Percentiles rank a stretch among this genome's conserved stretches.
Evolutionary conservation across 129 eudicot genomes (phyloP).

Genomic region (Centrapalus pauciflorus): DNA sequence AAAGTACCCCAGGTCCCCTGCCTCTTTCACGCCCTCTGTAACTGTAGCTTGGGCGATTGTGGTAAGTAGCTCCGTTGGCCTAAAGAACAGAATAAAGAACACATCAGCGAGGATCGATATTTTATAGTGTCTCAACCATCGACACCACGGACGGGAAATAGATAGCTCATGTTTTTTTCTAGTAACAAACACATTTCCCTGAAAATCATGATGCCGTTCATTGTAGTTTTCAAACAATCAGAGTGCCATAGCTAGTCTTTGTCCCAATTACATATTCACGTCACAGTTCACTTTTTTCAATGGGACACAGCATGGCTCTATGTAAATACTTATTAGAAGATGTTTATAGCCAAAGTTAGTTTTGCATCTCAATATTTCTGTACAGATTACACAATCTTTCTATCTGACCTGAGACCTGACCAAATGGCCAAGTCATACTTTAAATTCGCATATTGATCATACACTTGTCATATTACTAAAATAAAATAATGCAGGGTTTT

Average conservation of each 20-base stretch:
- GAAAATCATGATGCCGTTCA: background rate
- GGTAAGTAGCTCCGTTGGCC: slow-evolving; percentile 66
- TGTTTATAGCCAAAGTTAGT: background rate
- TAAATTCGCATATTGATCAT: background rate
- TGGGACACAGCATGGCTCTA: background rate
- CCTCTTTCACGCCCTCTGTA: slow-evolving; percentile 89
- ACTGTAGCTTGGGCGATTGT: slow-evolving; percentile 40
- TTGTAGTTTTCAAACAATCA: too few relatives aligned
- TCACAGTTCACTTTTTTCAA: background rate
- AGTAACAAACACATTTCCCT: background rate
- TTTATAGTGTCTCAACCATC: background rate
- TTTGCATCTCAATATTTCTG: background rate
- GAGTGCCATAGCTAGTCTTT: too few relatives aligned
- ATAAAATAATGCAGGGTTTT: background rate
- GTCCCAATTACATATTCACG: too few relatives aligned
- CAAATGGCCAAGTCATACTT: background rate
- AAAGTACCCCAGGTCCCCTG: slow-evolving; percentile 83
- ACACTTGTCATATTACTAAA: background rate
- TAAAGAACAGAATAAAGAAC: slow-evolving; percentile 1
- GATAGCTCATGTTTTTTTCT: background rate
- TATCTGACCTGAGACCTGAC: too few relatives aligned
- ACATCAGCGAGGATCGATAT: background rate
- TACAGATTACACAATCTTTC: background rate
- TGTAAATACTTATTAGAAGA: too few relatives aligned
- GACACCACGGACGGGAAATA: background rate